A percentile compares a stretch with the other conserved stretches of the same genome.
These are phyloP conservation scores for Helenozyma rhizophorensis DNA, from an alignment of 805 yeast species.

Conservation along the genomic window DNA sequence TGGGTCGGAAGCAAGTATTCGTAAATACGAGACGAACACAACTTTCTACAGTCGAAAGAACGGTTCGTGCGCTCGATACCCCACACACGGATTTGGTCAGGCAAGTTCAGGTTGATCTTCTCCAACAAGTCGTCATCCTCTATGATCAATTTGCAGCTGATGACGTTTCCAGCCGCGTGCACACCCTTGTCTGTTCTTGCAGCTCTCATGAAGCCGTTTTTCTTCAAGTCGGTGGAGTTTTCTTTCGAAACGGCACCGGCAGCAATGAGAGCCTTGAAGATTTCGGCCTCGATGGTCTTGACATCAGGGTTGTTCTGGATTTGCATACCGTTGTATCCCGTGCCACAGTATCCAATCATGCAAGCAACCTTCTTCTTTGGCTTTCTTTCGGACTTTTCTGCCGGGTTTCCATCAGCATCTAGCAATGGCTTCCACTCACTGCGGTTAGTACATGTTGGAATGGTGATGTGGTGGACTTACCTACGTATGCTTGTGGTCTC, in stretches of 20 bases:
- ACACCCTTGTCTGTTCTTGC: slow-evolving; percentile 94
- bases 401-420: slow-evolving; percentile 62
- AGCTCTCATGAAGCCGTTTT: slow-evolving; percentile 81
- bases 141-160: slow-evolving; percentile 76
- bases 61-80: slow-evolving; percentile 86
- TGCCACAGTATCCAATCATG: slow-evolving; percentile 91
- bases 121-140: slow-evolving; percentile 73
- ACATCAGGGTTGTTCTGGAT: slow-evolving; percentile 71
- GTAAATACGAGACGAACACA: slow-evolving; percentile 94
- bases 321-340: slow-evolving; percentile 97
- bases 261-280: slow-evolving; percentile 74
- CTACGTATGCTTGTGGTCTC: slow-evolving; percentile 47
- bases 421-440: slow-evolving; percentile 40
- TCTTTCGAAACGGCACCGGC: slow-evolving; percentile 88
- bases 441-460: slow-evolving; percentile 4
- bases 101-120: slow-evolving; percentile 71
- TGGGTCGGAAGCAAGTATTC: slow-evolving; percentile 93
- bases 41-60: slow-evolving; percentile 88
- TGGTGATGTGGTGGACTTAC: slow-evolving; percentile 41
- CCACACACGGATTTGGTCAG: slow-evolving; percentile 89
- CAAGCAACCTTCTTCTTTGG: slow-evolving; percentile 91
- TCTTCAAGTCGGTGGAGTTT: slow-evolving; percentile 83
- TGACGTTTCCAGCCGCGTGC: slow-evolving; percentile 93
- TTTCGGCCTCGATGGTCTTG: slow-evolving; percentile 85
- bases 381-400: slow-evolving; percentile 54